These are phyloP conservation scores for Magnaporthiopsis rhizophila DNA, from an alignment of 2,329 filamentous ascomycete species.

Conservation along the genomic window DNA sequence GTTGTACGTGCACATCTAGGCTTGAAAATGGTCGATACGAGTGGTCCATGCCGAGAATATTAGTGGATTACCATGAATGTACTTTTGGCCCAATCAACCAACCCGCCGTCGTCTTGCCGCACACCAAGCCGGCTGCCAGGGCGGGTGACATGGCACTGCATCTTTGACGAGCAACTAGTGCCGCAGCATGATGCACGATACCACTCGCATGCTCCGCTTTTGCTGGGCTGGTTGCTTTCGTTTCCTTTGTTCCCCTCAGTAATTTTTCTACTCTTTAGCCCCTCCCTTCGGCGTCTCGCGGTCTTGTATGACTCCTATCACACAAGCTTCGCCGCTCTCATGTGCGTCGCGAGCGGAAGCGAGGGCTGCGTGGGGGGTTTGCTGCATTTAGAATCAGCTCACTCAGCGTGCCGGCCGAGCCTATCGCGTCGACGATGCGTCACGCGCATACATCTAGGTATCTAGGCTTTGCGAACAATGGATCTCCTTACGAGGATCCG, in stretches of 20 bases:
- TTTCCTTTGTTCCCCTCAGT: not conserved
- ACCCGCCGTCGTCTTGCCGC: not conserved
- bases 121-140: not conserved
- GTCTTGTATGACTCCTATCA: not conserved
- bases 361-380: not conserved
- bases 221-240: not conserved
- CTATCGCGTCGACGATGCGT: not conserved
- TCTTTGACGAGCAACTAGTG: not conserved
- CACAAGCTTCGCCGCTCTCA: no score
- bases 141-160: not conserved
- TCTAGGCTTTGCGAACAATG: not conserved
- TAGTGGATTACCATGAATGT: not conserved
- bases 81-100: not conserved
- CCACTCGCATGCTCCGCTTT: not conserved
- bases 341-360: not conserved
- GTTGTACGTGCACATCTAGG: not conserved
- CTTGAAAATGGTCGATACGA: not conserved
- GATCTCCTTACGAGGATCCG: not conserved
- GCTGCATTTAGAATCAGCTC: not conserved
- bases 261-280: not conserved
- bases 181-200: not conserved
- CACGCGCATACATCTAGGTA: not conserved
- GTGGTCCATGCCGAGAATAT: not conserved
- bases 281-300: not conserved
- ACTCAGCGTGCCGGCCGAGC: not conserved